phyloP scores from a whole-genome alignment of 176 grass and related monocot genomes.

The Paspalum vaginatum region DNA sequence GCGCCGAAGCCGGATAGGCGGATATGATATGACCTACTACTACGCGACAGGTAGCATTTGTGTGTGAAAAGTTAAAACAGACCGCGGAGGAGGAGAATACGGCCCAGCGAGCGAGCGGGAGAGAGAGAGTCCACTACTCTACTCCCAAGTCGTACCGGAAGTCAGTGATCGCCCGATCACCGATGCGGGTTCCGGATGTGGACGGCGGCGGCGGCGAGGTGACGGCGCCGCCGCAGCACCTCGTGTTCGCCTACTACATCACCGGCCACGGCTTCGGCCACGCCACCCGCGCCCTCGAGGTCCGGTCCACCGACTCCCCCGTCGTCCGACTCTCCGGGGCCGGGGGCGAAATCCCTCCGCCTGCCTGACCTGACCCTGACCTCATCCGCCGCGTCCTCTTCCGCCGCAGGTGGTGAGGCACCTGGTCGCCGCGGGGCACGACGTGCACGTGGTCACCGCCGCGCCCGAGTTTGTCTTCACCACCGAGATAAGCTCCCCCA shows the following conservation, averaged over 20 bases:
- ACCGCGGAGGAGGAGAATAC: background rate
- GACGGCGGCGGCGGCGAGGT: slow-evolving; percentile 29
- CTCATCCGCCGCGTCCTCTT: background rate
- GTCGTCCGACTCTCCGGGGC: too few species aligned
- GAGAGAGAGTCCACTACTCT: slow-evolving; percentile 2
- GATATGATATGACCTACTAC: slow-evolving; percentile 2
- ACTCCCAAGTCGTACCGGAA: background rate
- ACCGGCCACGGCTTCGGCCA: slow-evolving; percentile 98
- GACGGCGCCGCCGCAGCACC: slow-evolving; percentile 41
- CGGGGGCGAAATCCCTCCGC: too few species aligned
- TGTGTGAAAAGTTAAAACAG: background rate
- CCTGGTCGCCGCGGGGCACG: slow-evolving; percentile 80
- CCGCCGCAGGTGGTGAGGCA: slow-evolving; percentile 76
- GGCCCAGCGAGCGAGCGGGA: background rate
- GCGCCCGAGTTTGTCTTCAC: slow-evolving; percentile 97
- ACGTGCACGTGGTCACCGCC: slow-evolving; percentile 89
- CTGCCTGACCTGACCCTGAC: background rate
- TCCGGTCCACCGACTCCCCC: background rate
- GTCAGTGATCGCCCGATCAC: background rate
- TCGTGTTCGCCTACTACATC: slow-evolving; percentile 91
- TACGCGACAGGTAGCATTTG: too few species aligned
- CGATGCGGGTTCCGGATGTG: slow-evolving; percentile 51
- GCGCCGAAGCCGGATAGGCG: background rate
- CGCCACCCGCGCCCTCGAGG: slow-evolving; percentile 90
- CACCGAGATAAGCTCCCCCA: slow-evolving; percentile 71